Base-by-base conservation (phyloP, 2,329 filamentous ascomycete genomes). In the Trichoderma sp. region DNA sequence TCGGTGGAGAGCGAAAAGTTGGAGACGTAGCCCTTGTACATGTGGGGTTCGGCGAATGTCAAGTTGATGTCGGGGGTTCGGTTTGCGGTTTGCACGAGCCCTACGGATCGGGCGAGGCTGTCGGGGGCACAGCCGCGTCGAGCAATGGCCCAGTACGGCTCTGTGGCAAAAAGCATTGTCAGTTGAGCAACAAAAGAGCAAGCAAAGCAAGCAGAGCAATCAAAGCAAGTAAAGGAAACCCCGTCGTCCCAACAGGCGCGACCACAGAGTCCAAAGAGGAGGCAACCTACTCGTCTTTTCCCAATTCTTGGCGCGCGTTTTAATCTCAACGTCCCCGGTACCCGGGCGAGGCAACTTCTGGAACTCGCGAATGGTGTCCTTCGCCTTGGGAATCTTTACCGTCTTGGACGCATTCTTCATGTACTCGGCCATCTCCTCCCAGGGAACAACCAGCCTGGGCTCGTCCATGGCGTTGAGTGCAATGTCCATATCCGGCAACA, bases 391-490 rank as follows among this genome's bases (percentile, higher is more conserved):
- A 51, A 88, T 76, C 17, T 73, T 74, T 51, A 80, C 77, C 9
- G 79, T 82, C 67, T 80, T 76, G 61, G 80, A 77, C 41, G 86
- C 86, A 65, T 81, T 80, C 52, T 78, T 73, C 75, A 90, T 80
- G 64, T 83, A 81, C 0, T 74, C 73, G 28, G 84, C 76, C 58
- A 90, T 83, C 6, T 86, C 82, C 71, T 90, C 87, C 81, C 83
- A 89, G 3, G 87, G 83, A 2, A 85, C 84, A 14, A 90, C 81
- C 9, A 90, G 71, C 28, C 88, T 80, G 45, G 88, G 88, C 71
- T 90, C 87, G 69, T 90, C 88, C 82, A 90, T 86, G 39, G 83
- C 80, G 68, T 90, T 90, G 66, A 90, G 79, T 0, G 88, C 82
- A 65, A 90, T 81, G 67, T 90, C 87, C 83, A 90, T 87, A 70